These are phyloP conservation scores for Neofusicoccum laricinum DNA, from an alignment of 2,329 filamentous ascomycete genomes.

Conservation along the genomic window DNA sequence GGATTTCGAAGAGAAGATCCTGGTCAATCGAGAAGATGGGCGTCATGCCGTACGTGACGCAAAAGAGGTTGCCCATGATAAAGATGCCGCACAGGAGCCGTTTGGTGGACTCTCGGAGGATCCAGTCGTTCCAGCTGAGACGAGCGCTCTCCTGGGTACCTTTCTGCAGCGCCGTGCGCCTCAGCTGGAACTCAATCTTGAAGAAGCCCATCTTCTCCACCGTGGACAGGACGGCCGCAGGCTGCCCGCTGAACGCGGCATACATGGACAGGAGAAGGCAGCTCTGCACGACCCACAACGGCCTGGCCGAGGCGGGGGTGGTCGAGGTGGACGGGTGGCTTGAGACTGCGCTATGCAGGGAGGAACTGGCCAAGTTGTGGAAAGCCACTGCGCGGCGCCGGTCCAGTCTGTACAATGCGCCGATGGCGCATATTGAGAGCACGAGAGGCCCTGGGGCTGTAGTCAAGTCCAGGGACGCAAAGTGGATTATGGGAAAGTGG, in stretches of 20 bases:
- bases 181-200: slow-evolving; percentile 21
- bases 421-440: slow-evolving; percentile 36
- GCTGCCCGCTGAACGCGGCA: slow-evolving; percentile 29
- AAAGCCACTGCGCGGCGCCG: slow-evolving; percentile 28
- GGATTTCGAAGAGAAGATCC: slow-evolving; percentile 33
- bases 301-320: slow-evolving; percentile 14
- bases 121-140: slow-evolving; percentile 29
- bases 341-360: slow-evolving; percentile 18
- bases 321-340: neutral
- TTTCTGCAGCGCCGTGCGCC: slow-evolving; percentile 21
- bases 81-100: slow-evolving; percentile 33
- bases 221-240: slow-evolving; percentile 19
- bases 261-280: slow-evolving; percentile 28
- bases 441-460: slow-evolving; percentile 28
- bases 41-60: slow-evolving; percentile 31
- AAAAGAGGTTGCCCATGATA: slow-evolving; percentile 31
- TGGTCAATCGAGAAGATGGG: slow-evolving; percentile 32
- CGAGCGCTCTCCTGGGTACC: neutral
- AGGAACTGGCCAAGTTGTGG: slow-evolving; percentile 21
- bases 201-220: slow-evolving; percentile 22
- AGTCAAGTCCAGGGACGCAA: slow-evolving; percentile 28
- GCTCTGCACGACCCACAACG: slow-evolving; percentile 31
- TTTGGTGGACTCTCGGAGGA: slow-evolving; percentile 29
- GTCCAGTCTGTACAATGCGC: slow-evolving; percentile 32
- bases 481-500: slow-evolving; percentile 34